These are phyloP conservation scores for Eucalyptus erythrocorys DNA, from an alignment of 345 rosid species.

Conservation along the genomic window DNA sequence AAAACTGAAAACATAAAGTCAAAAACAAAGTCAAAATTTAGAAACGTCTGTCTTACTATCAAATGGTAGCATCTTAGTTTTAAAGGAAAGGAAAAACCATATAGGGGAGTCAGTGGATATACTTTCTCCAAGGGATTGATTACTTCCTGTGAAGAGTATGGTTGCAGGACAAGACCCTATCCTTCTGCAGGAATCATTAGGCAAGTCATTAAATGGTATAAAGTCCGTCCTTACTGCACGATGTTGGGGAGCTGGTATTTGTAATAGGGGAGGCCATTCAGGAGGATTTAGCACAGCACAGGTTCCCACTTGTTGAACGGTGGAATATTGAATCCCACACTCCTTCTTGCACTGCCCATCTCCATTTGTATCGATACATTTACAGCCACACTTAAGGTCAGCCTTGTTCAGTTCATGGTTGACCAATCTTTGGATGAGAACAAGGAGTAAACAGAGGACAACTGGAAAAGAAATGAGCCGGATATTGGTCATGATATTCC, in stretches of 20 bases:
- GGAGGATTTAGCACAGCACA: slow-evolving; percentile 55
- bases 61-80: not conserved
- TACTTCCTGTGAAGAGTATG: slow-evolving; percentile 57
- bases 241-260: slow-evolving; percentile 42
- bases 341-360: slow-evolving; percentile 32
- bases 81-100: not conserved
- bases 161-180: slow-evolving; percentile 67
- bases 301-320: slow-evolving; percentile 22
- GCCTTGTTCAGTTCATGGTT: slow-evolving; percentile 10
- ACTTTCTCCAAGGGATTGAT: slow-evolving; percentile 61
- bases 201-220: slow-evolving; percentile 25
- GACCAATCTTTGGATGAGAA: slow-evolving; percentile 27
- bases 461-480: slow-evolving; percentile 63
- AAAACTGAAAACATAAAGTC: slow-evolving; percentile 26
- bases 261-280: slow-evolving; percentile 73
- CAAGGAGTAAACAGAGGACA: slow-evolving; percentile 48
- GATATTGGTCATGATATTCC: slow-evolving; percentile 53
- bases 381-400: slow-evolving; percentile 45
- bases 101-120: not conserved
- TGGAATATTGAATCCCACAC: slow-evolving; percentile 58
- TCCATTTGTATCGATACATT: slow-evolving; percentile 20
- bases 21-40: not conserved
- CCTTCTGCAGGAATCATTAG: slow-evolving; percentile 52
- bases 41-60: not conserved
- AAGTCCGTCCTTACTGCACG: slow-evolving; percentile 46